phyloP scores from a whole-genome alignment of 306 rosid species.

The Dryas alaskensis region DNA sequence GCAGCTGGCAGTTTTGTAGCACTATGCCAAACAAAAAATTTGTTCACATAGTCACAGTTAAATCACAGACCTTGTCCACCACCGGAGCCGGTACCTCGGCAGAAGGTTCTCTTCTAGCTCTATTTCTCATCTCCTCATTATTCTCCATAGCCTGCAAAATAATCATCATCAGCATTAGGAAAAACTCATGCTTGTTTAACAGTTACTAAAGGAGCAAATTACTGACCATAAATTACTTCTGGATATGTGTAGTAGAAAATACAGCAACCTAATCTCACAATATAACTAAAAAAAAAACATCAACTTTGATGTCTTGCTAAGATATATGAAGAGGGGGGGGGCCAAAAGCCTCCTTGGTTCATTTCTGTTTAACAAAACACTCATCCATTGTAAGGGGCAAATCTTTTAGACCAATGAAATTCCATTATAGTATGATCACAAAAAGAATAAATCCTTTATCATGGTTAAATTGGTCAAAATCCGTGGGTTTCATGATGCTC shows the following conservation, averaged over 20 bases:
- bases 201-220: background rate
- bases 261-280: background rate
- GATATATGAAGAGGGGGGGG: background rate
- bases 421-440: background rate
- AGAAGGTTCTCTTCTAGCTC: constrained; percentile 67
- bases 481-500: constrained; percentile 4
- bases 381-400: background rate
- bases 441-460: background rate
- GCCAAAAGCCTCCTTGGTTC: background rate
- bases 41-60: background rate
- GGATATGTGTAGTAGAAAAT: background rate
- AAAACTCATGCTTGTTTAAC: background rate
- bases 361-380: background rate
- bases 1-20: background rate
- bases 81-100: constrained; percentile 48
- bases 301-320: background rate
- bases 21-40: background rate
- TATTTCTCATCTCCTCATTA: constrained; percentile 72
- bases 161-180: constrained; percentile 30
- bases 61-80: constrained; percentile 64
- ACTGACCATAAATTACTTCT: too few relatives aligned
- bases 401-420: background rate
- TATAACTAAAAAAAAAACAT: background rate
- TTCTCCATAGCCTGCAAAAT: constrained; percentile 59
- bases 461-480: background rate